Base-by-base conservation (phyloP, 208 protist genomes). In the Strigomonas culicis region DNA sequence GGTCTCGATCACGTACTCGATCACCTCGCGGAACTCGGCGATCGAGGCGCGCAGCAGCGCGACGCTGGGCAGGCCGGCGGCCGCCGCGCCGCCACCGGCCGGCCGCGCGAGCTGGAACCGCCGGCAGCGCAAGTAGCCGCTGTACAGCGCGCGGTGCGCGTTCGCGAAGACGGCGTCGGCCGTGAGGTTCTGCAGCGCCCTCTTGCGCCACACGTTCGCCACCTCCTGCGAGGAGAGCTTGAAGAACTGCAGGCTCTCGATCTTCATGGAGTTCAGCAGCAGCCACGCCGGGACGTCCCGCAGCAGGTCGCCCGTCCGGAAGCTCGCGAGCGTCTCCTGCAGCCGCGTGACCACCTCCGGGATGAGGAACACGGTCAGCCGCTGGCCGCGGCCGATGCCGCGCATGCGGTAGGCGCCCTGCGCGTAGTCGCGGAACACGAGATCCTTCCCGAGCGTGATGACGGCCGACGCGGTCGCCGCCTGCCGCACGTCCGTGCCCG, bases 401-500 rank as follows among this genome's bases (percentile, higher is more conserved):
- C 96, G 89, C 94, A 98, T 98, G 44, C 90, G 83, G 65, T 92
- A 96, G 49, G 90, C 84, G 13, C 82, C 92, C 63, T 97, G 93
- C 1, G 93, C 95, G 66, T 98, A 98, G 72, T 98, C 96, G 30
- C 96, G 86, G 66, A 98, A 98, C 3, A 93, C 94, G 67, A 98
- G 93, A 72, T 98, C 97, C 75, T 98, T 98, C 51, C 97, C 95
- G 19, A 98, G 61, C 1, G 97, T 98, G 43, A 98, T 73, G 25
- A 97, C 89, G 10, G 97, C 94, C 13, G 72, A 70, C 1, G 94
- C 94, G 30, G 92, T 97, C 25, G 93, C 76, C 0, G 81, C 79
- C 60, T 98, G 95, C 72, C 97, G 90, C 47, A 98, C 94, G 61
- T 98, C 97, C 60, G 97, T 98, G 51, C 96, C 96, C 28, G 96